phyloP scores from a whole-genome alignment of 768 basidiomycete genomes.

The Calocera cornea region DNA sequence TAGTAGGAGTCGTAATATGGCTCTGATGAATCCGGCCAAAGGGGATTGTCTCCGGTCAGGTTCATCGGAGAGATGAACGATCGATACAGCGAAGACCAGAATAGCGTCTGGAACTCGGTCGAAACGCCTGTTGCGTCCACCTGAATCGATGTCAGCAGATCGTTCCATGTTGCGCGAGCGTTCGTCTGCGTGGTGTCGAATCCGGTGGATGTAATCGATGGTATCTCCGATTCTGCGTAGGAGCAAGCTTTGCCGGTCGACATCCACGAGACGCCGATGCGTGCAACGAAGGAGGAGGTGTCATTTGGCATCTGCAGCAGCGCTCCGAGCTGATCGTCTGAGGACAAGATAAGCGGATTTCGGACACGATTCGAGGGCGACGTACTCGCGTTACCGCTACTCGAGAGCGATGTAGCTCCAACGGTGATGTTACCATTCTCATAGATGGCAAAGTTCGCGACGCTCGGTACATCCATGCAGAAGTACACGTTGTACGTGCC shows the following conservation, averaged over 20 bases:
- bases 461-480: slow-evolving; percentile 11
- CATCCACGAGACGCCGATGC: slow-evolving; percentile 21
- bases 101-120: slow-evolving; percentile 30
- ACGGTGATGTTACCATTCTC: not conserved
- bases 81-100: slow-evolving; percentile 41
- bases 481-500: slow-evolving; percentile 13
- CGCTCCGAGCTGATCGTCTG: not conserved
- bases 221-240: slow-evolving; percentile 19
- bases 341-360: not conserved
- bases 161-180: not conserved
- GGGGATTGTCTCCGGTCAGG: slow-evolving; percentile 38
- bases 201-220: not conserved
- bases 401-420: not conserved
- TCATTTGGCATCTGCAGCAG: not conserved
- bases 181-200: not conserved
- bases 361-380: not conserved
- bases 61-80: slow-evolving; percentile 40
- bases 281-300: slow-evolving; percentile 15
- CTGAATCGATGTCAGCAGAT: slow-evolving; percentile 25
- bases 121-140: slow-evolving; percentile 29
- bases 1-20: slow-evolving; percentile 36
- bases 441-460: slow-evolving; percentile 6
- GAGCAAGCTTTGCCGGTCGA: slow-evolving; percentile 17
- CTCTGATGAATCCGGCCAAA: slow-evolving; percentile 31
- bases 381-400: not conserved